These are phyloP conservation scores for Pichia paraexigua DNA, from an alignment of 805 yeast species.

Conservation along the genomic window DNA sequence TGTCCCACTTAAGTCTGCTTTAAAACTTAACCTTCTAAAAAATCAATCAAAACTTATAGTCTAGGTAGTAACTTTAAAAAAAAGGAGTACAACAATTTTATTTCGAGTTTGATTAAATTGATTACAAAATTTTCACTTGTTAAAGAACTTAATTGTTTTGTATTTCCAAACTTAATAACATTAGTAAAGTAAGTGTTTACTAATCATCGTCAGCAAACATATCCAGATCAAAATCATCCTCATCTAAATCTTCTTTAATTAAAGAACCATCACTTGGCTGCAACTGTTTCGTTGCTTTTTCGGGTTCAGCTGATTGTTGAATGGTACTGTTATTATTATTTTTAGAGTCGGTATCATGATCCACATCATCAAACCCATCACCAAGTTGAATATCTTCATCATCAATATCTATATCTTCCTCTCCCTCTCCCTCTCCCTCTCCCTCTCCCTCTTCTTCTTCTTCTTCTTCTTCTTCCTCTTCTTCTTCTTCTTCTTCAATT, in stretches of 20 bases:
- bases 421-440: slow-evolving; percentile 3
- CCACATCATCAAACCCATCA: not conserved
- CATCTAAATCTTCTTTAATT: slow-evolving; percentile 7
- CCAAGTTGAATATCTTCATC: slow-evolving; percentile 1
- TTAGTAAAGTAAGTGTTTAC: not conserved
- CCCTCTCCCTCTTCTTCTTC: slow-evolving; percentile 3
- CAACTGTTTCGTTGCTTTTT: not conserved
- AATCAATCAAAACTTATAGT: no score
- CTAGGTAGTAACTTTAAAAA: no score
- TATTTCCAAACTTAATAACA: not conserved
- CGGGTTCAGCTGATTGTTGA: not conserved
- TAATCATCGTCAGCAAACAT: slow-evolving; percentile 11
- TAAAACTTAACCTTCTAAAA: no score
- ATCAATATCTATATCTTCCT: slow-evolving; percentile 7
- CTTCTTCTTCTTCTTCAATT: slow-evolving; percentile 53
- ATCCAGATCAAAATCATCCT: slow-evolving; percentile 11
- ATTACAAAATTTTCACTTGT: not conserved
- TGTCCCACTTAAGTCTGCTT: no score
- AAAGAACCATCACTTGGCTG: not conserved
- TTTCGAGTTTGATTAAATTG: no score
- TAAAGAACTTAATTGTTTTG: not conserved
- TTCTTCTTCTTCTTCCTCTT: slow-evolving; percentile 25
- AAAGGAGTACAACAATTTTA: no score
- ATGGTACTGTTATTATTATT: not conserved
- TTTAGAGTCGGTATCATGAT: not conserved